Base-by-base conservation (phyloP, 805 yeast species). In the Lipomyces kockii region DNA sequence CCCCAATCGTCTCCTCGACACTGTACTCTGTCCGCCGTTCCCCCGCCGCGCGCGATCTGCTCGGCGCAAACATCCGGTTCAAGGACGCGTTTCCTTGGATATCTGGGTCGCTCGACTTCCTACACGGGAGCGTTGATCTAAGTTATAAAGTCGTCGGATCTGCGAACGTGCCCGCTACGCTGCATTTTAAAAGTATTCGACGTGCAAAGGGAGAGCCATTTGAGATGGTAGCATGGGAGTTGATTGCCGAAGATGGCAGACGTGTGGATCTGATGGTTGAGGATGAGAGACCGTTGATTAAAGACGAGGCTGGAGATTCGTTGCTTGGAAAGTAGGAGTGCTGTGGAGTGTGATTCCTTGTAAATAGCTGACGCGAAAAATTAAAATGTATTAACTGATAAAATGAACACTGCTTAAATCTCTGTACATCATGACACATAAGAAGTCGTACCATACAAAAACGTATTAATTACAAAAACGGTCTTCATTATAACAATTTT, bases 1-100 rank as follows among this genome's bases (percentile, higher is more conserved):
- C 97, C 14, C 98, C 98, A 0, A 85, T 94, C 67, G 89, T 94
- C 73, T 85, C 89, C 53, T 93, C 97, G 6, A 89, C 97, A 3
- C 81, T 95, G 77, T 92, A 91, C 78, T 89, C 91, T 70, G 80
- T 94, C 73, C 86, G 99, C 76, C 83, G 97, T 75, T 89, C 94
- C 1, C 82, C 84, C 9, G 69, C 79, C 56, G 92, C 92, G 11
- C 82, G 86, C 63, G 85, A 84, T 29, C 75, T 80, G 2, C 80
- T 94, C 58, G 98, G 98, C 22, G 85, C 84, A 58, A 87, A 90
- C 74, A 90, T 94, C 70, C 87, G 87, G 51, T 92, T 89, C 76
- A 84, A 86, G 35, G 86, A 88, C 34, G 79, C 89, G 46, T 85
- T 88, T 81, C 98, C 99, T 4, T 95, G 97, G 97, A 87, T 94